phyloP scores from a whole-genome alignment of 345 rosid species.

The Geranium rotundifolium region DNA sequence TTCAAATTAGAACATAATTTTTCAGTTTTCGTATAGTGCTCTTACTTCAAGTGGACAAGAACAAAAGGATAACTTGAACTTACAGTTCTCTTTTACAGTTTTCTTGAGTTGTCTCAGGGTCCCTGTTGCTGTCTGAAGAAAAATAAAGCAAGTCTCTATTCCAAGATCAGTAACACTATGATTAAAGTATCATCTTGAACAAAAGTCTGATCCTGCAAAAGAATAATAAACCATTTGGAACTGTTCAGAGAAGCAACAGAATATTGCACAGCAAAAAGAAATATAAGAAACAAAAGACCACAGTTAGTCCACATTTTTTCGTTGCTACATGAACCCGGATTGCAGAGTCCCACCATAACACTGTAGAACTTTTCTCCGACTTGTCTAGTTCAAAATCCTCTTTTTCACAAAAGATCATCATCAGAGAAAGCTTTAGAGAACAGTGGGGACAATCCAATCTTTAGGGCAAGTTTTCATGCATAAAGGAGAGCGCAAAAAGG shows the following conservation, averaged over 20 bases:
- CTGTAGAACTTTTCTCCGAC: constrained; percentile 10
- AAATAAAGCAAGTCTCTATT: too few species aligned
- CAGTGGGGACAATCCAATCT: constrained; percentile 12
- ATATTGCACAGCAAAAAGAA: background rate
- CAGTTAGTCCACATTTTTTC: background rate
- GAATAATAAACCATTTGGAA: too few species aligned
- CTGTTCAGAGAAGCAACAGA: too few species aligned
- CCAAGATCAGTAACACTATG: too few species aligned
- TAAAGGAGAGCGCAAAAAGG: constrained; percentile 10
- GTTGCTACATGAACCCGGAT: background rate
- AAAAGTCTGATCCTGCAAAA: too few species aligned
- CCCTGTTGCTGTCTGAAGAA: too few species aligned
- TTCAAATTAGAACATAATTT: too few species aligned
- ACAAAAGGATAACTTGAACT: too few species aligned
- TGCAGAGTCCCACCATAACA: background rate
- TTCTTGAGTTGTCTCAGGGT: too few species aligned
- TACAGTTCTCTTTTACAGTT: too few species aligned
- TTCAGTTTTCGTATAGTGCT: too few species aligned
- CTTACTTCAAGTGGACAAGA: too few species aligned
- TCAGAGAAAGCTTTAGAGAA: constrained; percentile 18
- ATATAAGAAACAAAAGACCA: constrained; percentile 12
- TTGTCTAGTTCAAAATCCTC: constrained; percentile 16
- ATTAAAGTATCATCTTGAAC: background rate
- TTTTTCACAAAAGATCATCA: constrained; percentile 14
- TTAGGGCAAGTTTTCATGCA: constrained; percentile 6